These are phyloP conservation scores for Penicillium sp. DNA, from an alignment of 2,329 filamentous ascomycete species.

Conservation along the genomic window DNA sequence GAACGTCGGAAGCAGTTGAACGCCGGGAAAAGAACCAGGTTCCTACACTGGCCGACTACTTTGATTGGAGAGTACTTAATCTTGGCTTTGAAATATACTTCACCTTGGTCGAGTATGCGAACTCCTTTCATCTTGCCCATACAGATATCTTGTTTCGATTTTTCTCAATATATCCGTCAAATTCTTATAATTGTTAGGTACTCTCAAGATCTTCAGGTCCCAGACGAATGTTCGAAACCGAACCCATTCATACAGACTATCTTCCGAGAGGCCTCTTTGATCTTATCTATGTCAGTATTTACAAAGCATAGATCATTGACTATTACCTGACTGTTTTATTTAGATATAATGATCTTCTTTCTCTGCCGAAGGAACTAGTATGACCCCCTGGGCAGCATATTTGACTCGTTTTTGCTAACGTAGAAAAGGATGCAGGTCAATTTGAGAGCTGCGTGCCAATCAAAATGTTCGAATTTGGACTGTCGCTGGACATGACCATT, in stretches of 20 bases:
- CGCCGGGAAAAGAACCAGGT: neutral
- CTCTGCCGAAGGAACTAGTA: neutral
- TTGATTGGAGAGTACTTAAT: neutral
- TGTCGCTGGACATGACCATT: neutral
- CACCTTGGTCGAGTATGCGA: neutral
- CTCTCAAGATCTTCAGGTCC: neutral
- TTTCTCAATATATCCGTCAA: neutral
- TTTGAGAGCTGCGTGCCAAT: neutral
- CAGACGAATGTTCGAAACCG: neutral
- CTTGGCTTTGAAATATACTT: neutral
- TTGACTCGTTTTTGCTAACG: neutral
- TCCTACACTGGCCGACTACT: neutral
- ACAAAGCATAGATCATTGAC: neutral
- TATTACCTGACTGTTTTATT: neutral
- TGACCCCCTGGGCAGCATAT: neutral
- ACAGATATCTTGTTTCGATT: neutral
- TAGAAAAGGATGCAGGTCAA: neutral
- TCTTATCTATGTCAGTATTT: neutral
- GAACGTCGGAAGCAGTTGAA: neutral
- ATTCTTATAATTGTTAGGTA: neutral
- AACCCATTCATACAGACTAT: neutral
- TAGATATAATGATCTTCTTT: neutral
- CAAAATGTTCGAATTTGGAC: neutral
- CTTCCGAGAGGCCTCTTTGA: neutral
- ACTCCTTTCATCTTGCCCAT: neutral